Conservation (phyloP, 164 flowering plant genomes). For the Saururus chinensis region DNA sequence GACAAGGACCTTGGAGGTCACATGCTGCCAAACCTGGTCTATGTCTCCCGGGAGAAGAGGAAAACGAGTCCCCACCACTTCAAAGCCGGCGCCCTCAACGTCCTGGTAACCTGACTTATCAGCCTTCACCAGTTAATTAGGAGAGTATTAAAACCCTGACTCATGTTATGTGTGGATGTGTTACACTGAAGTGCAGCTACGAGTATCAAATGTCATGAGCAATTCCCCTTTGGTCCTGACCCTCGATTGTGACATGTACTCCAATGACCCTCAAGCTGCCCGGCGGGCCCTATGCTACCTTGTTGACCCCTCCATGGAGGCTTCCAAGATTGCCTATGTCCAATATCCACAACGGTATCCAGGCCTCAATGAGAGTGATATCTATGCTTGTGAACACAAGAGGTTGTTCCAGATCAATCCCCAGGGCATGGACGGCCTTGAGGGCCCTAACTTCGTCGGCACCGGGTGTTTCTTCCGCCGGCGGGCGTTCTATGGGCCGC, state of each 20-base stretch:
- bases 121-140: not conserved
- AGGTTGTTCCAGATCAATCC: conserved; percentile 27
- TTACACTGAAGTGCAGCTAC: not conserved
- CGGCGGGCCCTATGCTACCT: conserved; percentile 40
- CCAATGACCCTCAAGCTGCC: conserved; percentile 46
- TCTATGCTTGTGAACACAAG: conserved; percentile 25
- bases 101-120: conserved; percentile 32
- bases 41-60: conserved; percentile 64
- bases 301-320: conserved; percentile 15
- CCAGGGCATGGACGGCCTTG: conserved; percentile 44
- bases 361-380: conserved; percentile 36
- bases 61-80: conserved; percentile 43
- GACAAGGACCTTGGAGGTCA: conserved; percentile 39
- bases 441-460: conserved; percentile 45
- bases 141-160: no score
- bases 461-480: conserved; percentile 53
- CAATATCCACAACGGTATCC: conserved; percentile 52
- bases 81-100: conserved; percentile 93
- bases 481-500: conserved; percentile 40
- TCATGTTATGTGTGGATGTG: no score
- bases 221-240: conserved; percentile 54
- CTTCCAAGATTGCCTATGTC: conserved; percentile 26
- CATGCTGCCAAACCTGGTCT: conserved; percentile 61
- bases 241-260: conserved; percentile 53
- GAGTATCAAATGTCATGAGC: conserved; percentile 40